Conservation (phyloP, 2,329 filamentous ascomycete genomes). For the Seiridium unicorne region DNA sequence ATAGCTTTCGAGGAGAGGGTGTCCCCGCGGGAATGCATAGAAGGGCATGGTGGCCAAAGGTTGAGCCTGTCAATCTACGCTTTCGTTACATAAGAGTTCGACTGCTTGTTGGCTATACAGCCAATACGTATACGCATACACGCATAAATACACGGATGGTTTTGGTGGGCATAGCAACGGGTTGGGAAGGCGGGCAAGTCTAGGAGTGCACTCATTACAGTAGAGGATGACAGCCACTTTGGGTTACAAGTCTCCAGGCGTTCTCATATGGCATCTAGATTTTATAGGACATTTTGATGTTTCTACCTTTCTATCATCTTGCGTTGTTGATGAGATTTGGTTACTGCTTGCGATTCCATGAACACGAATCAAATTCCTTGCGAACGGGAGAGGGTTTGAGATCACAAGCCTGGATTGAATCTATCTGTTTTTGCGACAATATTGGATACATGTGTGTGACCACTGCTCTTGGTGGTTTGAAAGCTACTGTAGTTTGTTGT, state of each 20-base stretch:
- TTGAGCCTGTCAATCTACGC: not conserved
- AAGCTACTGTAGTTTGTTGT: too few relatives aligned
- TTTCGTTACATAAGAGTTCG: not conserved
- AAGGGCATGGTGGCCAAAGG: too few relatives aligned
- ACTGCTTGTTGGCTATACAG: not conserved
- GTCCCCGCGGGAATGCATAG: too few relatives aligned
- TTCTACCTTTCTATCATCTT: not conserved
- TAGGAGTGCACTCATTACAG: slow-evolving; percentile 1
- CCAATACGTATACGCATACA: not conserved
- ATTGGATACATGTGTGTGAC: too few relatives aligned
- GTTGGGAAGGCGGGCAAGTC: not conserved
- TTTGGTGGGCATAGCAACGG: slow-evolving; percentile 3
- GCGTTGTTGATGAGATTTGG: not conserved
- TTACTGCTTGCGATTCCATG: not conserved
- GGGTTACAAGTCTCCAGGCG: not conserved
- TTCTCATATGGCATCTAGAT: slow-evolving; percentile 2
- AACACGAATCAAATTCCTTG: not conserved
- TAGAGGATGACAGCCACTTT: not conserved
- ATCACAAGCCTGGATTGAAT: too few relatives aligned
- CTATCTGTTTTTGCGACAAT: too few relatives aligned
- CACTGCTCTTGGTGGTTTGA: too few relatives aligned
- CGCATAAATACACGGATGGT: slow-evolving; percentile 3
- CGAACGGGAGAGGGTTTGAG: too few relatives aligned
- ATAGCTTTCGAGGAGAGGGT: too few relatives aligned
- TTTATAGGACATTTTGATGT: not conserved